Conservation (phyloP, 2,329 filamentous ascomycete species). For the Monosporascus sp. region DNA sequence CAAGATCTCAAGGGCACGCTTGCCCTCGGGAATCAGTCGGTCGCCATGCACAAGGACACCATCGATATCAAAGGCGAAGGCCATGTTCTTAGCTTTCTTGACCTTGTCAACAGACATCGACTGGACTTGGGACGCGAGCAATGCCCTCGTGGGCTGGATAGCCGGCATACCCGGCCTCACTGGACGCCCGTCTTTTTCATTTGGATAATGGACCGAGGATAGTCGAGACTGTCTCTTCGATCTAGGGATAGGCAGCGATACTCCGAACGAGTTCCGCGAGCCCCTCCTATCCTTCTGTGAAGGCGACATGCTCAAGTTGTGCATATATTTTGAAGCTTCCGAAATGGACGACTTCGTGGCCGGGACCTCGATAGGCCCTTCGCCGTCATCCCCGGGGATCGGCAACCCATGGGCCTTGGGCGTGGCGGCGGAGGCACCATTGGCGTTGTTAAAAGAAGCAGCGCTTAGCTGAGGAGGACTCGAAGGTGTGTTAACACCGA, state of each 20-base stretch:
- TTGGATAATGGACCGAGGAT: constrained; percentile 47
- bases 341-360: constrained; percentile 63
- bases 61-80: constrained; percentile 75
- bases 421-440: constrained; percentile 23
- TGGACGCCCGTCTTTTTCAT: constrained; percentile 38
- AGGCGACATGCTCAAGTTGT: constrained; percentile 62
- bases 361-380: constrained; percentile 61
- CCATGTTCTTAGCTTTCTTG: constrained; percentile 68
- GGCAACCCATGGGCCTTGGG: constrained; percentile 26
- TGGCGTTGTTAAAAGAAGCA: constrained; percentile 18
- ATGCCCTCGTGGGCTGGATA: constrained; percentile 58
- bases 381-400: constrained; percentile 37
- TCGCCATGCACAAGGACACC: constrained; percentile 71
- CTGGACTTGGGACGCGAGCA: constrained; percentile 66
- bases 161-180: constrained; percentile 51
- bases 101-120: constrained; percentile 62
- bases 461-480: constrained; percentile 15
- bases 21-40: constrained; percentile 62
- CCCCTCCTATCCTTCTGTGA: constrained; percentile 62
- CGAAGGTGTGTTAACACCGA: constrained; percentile 33
- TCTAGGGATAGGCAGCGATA: constrained; percentile 65
- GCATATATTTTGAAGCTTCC: constrained; percentile 65
- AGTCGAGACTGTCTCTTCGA: constrained; percentile 64
- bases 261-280: constrained; percentile 72
- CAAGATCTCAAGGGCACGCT: constrained; percentile 61